A percentile compares a stretch with the other conserved stretches of the same genome.
Conservation (phyloP, 1,284 basidiomycete species). For the Schizopora paradoxa region DNA sequence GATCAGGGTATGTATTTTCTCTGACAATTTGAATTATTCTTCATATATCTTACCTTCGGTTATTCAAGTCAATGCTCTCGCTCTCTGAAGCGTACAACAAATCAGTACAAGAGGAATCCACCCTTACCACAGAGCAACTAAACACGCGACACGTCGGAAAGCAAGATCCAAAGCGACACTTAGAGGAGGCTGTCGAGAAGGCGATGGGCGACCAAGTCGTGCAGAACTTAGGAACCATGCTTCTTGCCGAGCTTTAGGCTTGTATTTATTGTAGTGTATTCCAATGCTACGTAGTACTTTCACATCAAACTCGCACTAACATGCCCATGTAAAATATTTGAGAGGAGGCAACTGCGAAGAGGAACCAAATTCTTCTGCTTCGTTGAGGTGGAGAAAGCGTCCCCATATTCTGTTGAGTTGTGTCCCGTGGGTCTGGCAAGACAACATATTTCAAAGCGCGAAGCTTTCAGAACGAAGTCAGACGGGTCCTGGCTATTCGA, state of each 20-base stretch:
- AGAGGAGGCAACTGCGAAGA: slow-evolving; percentile 19
- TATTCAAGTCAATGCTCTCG: slow-evolving; percentile 78
- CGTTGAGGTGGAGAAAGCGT: slow-evolving; percentile 19
- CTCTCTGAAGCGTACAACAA: slow-evolving; percentile 93
- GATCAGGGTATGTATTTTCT: slow-evolving; percentile 65
- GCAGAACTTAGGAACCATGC: slow-evolving; percentile 88
- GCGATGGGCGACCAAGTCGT: slow-evolving; percentile 95
- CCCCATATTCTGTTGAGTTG: slow-evolving; percentile 15
- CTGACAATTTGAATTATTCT: slow-evolving; percentile 5
- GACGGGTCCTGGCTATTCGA: too few relatives aligned
- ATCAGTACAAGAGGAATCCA: slow-evolving; percentile 93
- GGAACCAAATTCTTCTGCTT: slow-evolving; percentile 20
- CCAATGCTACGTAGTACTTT: slow-evolving; percentile 10
- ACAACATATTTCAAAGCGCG: slow-evolving; percentile 22
- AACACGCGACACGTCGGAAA: slow-evolving; percentile 97
- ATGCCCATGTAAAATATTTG: slow-evolving; percentile 21
- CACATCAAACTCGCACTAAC: slow-evolving; percentile 18
- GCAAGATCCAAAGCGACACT: slow-evolving; percentile 94
- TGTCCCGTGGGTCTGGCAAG: slow-evolving; percentile 19
- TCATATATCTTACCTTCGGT: neutral
- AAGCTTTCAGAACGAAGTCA: slow-evolving; percentile 10
- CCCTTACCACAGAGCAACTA: slow-evolving; percentile 82
- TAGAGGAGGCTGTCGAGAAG: slow-evolving; percentile 95
- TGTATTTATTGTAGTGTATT: slow-evolving; percentile 11
- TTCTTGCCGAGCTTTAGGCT: slow-evolving; percentile 74